Base-by-base conservation (phyloP, 2,329 filamentous ascomycete genomes). In the Colletotrichum salicis region DNA sequence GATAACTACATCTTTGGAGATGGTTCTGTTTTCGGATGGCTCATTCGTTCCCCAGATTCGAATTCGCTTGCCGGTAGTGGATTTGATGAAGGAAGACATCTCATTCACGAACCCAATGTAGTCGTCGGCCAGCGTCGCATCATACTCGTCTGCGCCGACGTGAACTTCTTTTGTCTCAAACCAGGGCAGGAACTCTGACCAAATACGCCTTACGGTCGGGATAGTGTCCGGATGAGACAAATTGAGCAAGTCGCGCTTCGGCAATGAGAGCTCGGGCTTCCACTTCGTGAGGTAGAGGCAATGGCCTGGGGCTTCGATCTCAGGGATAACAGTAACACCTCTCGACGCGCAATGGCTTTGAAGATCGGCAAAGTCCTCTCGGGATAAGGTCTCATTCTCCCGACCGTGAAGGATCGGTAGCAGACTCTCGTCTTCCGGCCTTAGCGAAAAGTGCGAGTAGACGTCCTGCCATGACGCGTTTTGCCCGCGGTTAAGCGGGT, bases 291-390 rank as follows among this genome's bases (percentile, higher is more conserved):
- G 82, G 13, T 83, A 83, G 4, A 89, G 77, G 35, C 83, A 84
- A 70, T 89, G 87, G 0, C 87, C 87, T 0, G 87, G 87, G 0
- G 86, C 83, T 75, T 89, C 87, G 24, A 89, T 87, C 75, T 89
- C 87, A 0, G 87, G 87, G 6, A 89, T 81, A 1, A 89, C 79
- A 0, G 87, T 88, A 2, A 89, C 82, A 13, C 87, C 87, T 3
- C 86, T 80, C 1, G 79, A 75, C 0, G 85, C 87, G 72, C 87
- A 89, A 72, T 86, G 84, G 3, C 76, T 75, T 67, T 89, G 85
- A 5, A 89, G 79, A 10, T 84, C 79, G 31, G 85, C 84, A 60
- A 87, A 87, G 19, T 87, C 83, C 2, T 65, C 68, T 11, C 75
- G 74, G 12, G 70, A 45, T 1, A 71, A 71, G 0, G 76, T 77